Conservation (phyloP, 371 early-diverging fungal species). For the Rhizomucor miehei region DNA sequence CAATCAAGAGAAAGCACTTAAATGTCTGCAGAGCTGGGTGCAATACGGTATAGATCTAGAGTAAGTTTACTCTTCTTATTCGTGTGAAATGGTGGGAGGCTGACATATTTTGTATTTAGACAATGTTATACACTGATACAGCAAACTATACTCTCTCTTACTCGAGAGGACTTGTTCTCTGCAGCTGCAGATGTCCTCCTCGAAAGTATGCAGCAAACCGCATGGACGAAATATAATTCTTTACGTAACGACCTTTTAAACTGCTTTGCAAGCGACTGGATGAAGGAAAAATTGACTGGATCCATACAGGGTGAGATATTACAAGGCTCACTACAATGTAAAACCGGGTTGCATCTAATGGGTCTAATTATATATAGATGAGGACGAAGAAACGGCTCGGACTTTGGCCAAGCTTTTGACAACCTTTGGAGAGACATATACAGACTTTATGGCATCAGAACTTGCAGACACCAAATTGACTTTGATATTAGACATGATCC, state of each 20-base stretch:
- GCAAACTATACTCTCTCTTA: conserved; percentile 36
- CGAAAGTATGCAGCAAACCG: conserved; percentile 50
- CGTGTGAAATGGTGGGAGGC: no score
- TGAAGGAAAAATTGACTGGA: conserved; percentile 38
- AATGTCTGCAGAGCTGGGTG: conserved; percentile 63
- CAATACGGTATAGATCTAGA: conserved; percentile 59
- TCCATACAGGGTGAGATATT: conserved; percentile 48
- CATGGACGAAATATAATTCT: conserved; percentile 31
- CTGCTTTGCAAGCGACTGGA: conserved; percentile 55
- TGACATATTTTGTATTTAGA: conserved; percentile 12
- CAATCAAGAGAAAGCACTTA: conserved; percentile 44
- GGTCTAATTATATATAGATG: no score
- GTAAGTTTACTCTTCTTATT: conserved; percentile 25
- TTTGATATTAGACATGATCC: conserved; percentile 58
- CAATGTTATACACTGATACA: conserved; percentile 41
- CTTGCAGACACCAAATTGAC: conserved; percentile 46
- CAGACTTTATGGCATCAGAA: conserved; percentile 53
- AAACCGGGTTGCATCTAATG: no score
- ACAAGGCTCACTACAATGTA: no score
- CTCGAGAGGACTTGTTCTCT: conserved; percentile 46
- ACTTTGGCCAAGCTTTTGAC: conserved; percentile 60
- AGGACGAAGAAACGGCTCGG: conserved; percentile 56
- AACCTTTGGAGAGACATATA: conserved; percentile 70
- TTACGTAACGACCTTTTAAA: conserved; percentile 51
- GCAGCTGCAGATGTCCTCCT: conserved; percentile 51